phyloP scores from a whole-genome alignment of 495 filamentous ascomycete species.

The Pyronema omphalodes region DNA sequence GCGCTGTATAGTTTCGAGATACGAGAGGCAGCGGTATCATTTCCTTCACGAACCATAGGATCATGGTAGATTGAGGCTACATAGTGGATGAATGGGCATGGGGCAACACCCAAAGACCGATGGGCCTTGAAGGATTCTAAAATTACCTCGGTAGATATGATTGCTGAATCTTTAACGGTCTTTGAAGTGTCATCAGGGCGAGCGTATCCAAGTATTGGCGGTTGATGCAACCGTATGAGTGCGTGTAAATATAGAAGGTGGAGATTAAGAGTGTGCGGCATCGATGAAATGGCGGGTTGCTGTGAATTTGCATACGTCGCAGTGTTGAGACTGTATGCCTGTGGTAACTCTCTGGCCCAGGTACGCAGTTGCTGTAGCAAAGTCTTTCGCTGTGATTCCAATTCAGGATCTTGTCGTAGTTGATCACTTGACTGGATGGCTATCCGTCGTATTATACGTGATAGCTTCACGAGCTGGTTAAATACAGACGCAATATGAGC shows the following conservation, averaged over 20 bases:
- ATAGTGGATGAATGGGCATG: slow-evolving; percentile 8
- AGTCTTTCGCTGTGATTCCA: not conserved
- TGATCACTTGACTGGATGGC: not conserved
- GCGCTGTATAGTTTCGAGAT: not conserved
- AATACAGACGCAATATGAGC: slow-evolving; percentile 10
- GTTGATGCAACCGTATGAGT: slow-evolving; percentile 3
- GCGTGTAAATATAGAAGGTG: slow-evolving; percentile 10
- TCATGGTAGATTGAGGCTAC: not conserved
- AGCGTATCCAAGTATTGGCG: not conserved
- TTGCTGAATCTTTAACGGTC: not conserved
- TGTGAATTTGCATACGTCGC: not conserved
- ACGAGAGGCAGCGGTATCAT: not conserved
- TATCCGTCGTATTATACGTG: slow-evolving; percentile 2
- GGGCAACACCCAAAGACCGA: slow-evolving; percentile 3
- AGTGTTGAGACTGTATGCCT: not conserved
- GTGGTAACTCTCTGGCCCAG: slow-evolving; percentile 5
- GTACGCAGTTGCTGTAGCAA: slow-evolving; percentile 5
- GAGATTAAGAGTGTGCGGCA: slow-evolving; percentile 6
- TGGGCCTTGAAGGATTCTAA: slow-evolving; percentile 1
- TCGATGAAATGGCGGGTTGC: not conserved
- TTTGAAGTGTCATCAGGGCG: not conserved
- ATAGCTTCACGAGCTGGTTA: slow-evolving; percentile 5
- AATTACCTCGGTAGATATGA: not conserved
- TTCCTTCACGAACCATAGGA: not conserved
- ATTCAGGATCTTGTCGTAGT: not conserved